Evolutionary conservation across 176 grass and related monocot species (phyloP).

Genomic region (Eremochloa ophiuroides): DNA sequence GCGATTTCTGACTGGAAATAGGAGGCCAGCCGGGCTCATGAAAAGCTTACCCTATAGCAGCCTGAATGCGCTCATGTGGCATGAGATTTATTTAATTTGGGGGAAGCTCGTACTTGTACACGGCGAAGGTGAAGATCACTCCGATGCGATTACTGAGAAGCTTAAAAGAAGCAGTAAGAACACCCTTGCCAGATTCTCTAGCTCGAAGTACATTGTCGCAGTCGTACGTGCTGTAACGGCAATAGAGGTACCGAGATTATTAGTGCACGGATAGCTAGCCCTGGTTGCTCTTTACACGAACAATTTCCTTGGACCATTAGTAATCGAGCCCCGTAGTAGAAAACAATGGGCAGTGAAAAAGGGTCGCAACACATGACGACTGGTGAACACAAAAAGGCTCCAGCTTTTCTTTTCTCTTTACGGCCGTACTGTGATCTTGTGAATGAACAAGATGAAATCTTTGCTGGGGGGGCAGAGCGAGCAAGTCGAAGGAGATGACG

Average conservation of each 20-base stretch:
- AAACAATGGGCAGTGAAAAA: background rate
- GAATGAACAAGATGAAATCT: too few relatives aligned
- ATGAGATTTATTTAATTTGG: slow-evolving; percentile 59
- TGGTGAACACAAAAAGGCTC: slow-evolving; percentile 28
- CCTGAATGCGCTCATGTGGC: slow-evolving; percentile 48
- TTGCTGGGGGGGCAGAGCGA: too few relatives aligned
- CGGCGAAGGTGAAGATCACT: slow-evolving; percentile 76
- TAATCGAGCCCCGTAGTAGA: background rate
- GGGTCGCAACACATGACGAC: background rate
- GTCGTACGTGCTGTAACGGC: slow-evolving; percentile 72
- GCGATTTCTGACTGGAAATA: background rate
- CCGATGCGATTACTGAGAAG: slow-evolving; percentile 74
- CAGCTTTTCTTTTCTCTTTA: too few relatives aligned
- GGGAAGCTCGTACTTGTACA: slow-evolving; percentile 72
- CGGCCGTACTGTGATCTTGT: too few relatives aligned
- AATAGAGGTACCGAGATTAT: background rate
- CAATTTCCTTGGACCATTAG: background rate
- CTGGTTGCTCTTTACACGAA: background rate
- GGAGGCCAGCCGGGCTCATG: too few relatives aligned
- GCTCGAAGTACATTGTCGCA: slow-evolving; percentile 69
- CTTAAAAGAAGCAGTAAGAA: slow-evolving; percentile 70
- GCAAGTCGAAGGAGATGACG: too few relatives aligned
- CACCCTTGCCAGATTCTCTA: slow-evolving; percentile 69
- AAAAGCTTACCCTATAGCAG: slow-evolving; percentile 60
- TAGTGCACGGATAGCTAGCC: background rate